Base-by-base conservation (phyloP, 805 yeast species). In the Monosporozyma siamensis region DNA sequence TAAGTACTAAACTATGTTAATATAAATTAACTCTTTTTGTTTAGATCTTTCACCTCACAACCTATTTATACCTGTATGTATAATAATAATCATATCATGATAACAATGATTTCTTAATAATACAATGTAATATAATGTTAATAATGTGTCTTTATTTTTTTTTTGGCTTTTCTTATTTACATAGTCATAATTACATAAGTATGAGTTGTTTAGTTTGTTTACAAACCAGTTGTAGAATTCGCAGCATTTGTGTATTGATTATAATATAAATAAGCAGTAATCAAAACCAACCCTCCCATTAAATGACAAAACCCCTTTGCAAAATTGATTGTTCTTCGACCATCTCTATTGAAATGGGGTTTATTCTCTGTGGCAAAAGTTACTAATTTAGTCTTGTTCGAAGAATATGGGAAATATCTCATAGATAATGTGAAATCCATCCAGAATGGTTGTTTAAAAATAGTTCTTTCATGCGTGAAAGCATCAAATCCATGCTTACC, bases 401-500 rank as follows among this genome's bases (percentile, higher is more conserved):
- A 43, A 4, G 61, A 59, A 52, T 66, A 70, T 15, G 92, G 94
- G 7, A 88, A 80, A 53, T 81, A 82, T 55, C 94, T 74, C 34
- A 73, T 67, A n/a, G 69, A 63, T 40, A 81, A 55, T 22, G 78
- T 48, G 14, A 65, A 50, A 54, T 87, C 95, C 39, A 69, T 68
- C 80, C 80, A 78, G 45, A 69, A 70, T 12, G 82, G 79, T 58
- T 82, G 85, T 38, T 69, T 72, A 49, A 84, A 57, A 2, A 79
- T 67, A 0, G 88, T 74, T 53, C 95, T 73, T 56, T 75, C 75
- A 59, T 85, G 95, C 2, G 87, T 74, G 56, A 89, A 89, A n/a
- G 82, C 69, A 36, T 78, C 75, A 48, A 78, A 71, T 7, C 88
- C 81, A 57, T 65, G 70, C 47, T 63, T 64, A 3, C 96, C 95